Evolutionary conservation across 2,329 filamentous ascomycete genomes (phyloP).

Genomic region (Zymoseptoria pseudotritici): DNA sequence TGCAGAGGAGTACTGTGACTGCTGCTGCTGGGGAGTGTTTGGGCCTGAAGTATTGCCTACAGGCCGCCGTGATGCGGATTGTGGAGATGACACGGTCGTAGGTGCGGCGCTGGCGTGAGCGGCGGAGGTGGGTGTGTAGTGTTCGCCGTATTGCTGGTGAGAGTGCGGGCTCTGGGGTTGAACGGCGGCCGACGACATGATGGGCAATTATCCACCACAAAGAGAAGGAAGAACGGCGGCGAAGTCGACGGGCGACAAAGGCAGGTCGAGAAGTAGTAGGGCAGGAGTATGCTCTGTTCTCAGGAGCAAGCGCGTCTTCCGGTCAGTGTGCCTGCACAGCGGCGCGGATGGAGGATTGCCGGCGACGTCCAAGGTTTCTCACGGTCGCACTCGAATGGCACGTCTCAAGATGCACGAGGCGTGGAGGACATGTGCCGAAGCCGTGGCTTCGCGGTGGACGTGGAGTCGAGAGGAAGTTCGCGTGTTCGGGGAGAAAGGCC

Average conservation of each 20-base stretch:
- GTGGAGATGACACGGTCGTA: slow-evolving; percentile 11
- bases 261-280: not conserved
- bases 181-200: slow-evolving; percentile 18
- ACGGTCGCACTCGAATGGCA: not conserved
- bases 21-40: slow-evolving; percentile 33
- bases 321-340: not conserved
- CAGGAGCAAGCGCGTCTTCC: not conserved
- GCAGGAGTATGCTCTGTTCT: not conserved
- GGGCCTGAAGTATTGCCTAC: slow-evolving; percentile 34
- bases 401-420: not conserved
- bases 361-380: not conserved
- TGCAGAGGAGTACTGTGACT: slow-evolving; percentile 28
- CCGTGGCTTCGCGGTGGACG: not conserved
- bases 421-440: not conserved
- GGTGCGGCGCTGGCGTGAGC: slow-evolving; percentile 8
- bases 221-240: not conserved
- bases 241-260: slow-evolving; percentile 1
- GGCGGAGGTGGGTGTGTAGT: slow-evolving; percentile 1
- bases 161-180: slow-evolving; percentile 9
- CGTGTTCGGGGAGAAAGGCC: not conserved
- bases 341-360: not conserved
- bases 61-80: slow-evolving; percentile 12
- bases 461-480: not conserved
- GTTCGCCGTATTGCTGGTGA: slow-evolving; percentile 5
- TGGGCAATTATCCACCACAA: not conserved